Evolutionary conservation across 306 rosid species (phyloP), one percentile per base, ranked within the genome.

Genomic region (Cicer arietinum): DNA sequence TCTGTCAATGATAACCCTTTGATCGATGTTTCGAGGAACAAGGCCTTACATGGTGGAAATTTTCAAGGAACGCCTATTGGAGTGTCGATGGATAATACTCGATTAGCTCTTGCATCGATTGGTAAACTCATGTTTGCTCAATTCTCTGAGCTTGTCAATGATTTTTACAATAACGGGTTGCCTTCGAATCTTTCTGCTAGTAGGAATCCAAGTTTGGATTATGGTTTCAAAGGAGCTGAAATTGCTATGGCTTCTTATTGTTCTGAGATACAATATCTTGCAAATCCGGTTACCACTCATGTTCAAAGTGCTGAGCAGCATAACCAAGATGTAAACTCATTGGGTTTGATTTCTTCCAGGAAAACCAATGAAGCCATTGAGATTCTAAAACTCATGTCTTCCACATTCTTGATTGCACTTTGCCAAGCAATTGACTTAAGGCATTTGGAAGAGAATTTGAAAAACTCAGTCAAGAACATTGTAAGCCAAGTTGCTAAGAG

Each of bases 31-130:
- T 93, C 98, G 0, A 90, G 98, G 48, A 90, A 93, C 82, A 90
- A 89, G 86, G 98, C 98, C 35, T 17, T 93, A 43, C 96, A 90
- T 47, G 98, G 98, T 43, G 98, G 98, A 2, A 93, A 93, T 73
- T 93, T 93, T 82, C 98, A 93, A 47, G 98, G 98, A 39, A 93
- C 98, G 0, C 98, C 98, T 8, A 93, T 93, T 40, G 98, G 98
- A 7, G 98, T 93, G 1, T 93, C 98, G 0, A 93, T 93, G 98
- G 98, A 93, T 69, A 93, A 93, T 63, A 93, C 98, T 0, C 97
- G 98, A 81, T 51, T 93, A 77, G 98, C 98, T 14, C 48, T 90
- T 63, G 98, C 96, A 6, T 74, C 96, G 0, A 90, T 93, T 7
- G 98, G 98, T 0, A 93, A 93, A 65, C 98, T 93, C 77, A 56